Evolutionary conservation across 1,139 yeast species (phyloP), one percentile per base, ranked within the genome.

Genomic region (Lodderomyces elongisporus): DNA sequence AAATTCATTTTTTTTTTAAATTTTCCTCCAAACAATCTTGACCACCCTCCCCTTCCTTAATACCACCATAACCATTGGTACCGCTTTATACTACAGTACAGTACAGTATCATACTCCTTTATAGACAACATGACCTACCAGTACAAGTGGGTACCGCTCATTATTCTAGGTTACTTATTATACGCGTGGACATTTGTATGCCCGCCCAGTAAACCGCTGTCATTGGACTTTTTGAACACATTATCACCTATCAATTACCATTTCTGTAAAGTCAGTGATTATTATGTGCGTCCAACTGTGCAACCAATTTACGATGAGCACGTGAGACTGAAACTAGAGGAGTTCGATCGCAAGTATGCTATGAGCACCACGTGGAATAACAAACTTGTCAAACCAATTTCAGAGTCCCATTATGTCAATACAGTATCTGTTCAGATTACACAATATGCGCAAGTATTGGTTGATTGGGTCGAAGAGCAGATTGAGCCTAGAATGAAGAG

Each of bases 241-340:
- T 33, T 37, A 22, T 31, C 47, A 2, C 48, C 49, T 3, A 32
- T 44, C 10, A 41, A 39, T 29, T 38, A 40, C 27, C 46, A 44
- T 33, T 33, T 43, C 28, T 45, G 49, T 34, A 27, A 25, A 17
- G 8, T 37, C 3, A 36, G 41, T 27, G 34, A 41, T 30, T 21
- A 20, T 13, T 35, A 34, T 17, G 24, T 44, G 27, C 35, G 40
- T 28, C 47, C 47, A 17, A 26, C 25, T 18, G 27, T 44, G 13
- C 29, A 34, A 10, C 47, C 47, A 9, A 23, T 31, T 8, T 42
- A 41, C 32, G 31, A 39, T 17, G 18, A 33, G 9, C 33, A 33
- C 12, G 17, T 45, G 8, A 23, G 28, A 15, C 12, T 17, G n/a
- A 22, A 10, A n/a, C 26, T 24, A 10, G 26, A 24, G 14, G 26